phyloP scores from a whole-genome alignment of 2,329 filamentous ascomycete genomes.

The Aurifilum marmelostoma region DNA sequence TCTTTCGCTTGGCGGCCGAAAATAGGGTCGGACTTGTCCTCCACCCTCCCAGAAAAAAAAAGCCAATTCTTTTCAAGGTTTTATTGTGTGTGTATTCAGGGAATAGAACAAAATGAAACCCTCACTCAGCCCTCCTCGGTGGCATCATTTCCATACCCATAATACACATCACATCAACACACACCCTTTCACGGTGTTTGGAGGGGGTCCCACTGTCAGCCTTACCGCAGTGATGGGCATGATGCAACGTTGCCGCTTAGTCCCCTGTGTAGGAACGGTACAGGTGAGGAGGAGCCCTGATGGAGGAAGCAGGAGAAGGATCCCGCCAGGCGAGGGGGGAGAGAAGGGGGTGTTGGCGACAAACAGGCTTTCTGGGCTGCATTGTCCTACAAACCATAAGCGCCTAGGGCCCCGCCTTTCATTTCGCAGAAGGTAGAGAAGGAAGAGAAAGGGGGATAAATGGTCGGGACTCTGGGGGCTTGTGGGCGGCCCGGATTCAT shows the following conservation, averaged over 20 bases:
- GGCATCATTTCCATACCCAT: not conserved
- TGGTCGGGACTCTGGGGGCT: not conserved
- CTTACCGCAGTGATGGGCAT: not conserved
- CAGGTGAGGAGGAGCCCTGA: too few relatives aligned
- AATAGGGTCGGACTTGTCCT: not conserved
- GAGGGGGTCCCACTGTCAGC: not conserved
- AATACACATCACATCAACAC: too few relatives aligned
- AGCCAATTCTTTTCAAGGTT: not conserved
- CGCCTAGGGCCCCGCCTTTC: not conserved
- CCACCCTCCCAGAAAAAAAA: not conserved
- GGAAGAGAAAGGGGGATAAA: too few relatives aligned
- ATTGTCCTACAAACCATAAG: not conserved
- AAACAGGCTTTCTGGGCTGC: not conserved
- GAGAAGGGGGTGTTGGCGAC: not conserved
- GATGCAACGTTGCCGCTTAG: slow-evolving; percentile 11
- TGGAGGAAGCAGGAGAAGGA: not conserved
- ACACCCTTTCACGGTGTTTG: not conserved
- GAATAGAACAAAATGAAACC: not conserved
- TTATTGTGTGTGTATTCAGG: too few relatives aligned
- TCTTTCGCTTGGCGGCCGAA: not conserved
- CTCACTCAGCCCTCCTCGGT: not conserved
- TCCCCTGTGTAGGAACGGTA: not conserved
- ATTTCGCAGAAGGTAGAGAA: not conserved
- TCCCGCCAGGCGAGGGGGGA: not conserved
- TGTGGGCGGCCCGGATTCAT: not conserved